phyloP scores from a whole-genome alignment of 2,329 filamentous ascomycete species.

The Colletotrichum trifolii region DNA sequence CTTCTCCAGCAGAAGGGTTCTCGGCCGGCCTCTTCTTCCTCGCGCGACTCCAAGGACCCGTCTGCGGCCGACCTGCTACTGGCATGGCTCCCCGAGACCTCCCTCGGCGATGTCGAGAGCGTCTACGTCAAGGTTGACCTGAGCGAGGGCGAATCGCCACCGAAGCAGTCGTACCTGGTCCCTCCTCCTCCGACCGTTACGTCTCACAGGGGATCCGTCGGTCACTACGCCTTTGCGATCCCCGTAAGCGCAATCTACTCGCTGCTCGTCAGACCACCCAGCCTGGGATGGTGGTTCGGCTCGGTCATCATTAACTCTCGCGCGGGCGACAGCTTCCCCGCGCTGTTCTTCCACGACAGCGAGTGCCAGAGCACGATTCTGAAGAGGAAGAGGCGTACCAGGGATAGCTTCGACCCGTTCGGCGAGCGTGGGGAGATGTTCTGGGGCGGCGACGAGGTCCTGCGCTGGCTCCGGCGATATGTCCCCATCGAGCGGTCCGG shows the following conservation, averaged over 20 bases:
- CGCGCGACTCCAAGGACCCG: constrained; percentile 51
- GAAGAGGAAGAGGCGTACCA: constrained; percentile 87
- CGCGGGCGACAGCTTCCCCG: constrained; percentile 91
- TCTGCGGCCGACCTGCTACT: constrained; percentile 81
- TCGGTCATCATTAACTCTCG: constrained; percentile 93
- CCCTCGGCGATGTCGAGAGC: constrained; percentile 84
- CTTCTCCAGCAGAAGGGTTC: constrained; percentile 86
- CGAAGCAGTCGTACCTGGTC: constrained; percentile 89
- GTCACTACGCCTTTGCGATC: constrained; percentile 90
- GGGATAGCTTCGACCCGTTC: constrained; percentile 91
- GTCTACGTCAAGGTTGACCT: constrained; percentile 97
- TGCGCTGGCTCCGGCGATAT: constrained; percentile 90
- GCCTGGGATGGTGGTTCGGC: constrained; percentile 98
- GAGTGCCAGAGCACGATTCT: constrained; percentile 96
- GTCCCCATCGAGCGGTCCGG: constrained; percentile 83
- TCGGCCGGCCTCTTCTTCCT: constrained; percentile 58
- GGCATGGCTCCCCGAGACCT: constrained; percentile 92
- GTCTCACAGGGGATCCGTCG: constrained; percentile 75
- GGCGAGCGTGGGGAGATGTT: constrained; percentile 87
- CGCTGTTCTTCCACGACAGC: constrained; percentile 96
- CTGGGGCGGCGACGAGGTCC: constrained; percentile 96
- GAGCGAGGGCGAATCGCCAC: constrained; percentile 81
- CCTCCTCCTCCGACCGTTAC: constrained; percentile 90
- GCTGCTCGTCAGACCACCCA: constrained; percentile 88
- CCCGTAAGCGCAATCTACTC: constrained; percentile 93